phyloP scores from a whole-genome alignment of 2,329 filamentous ascomycete genomes.

The Ciborinia camelliae region DNA sequence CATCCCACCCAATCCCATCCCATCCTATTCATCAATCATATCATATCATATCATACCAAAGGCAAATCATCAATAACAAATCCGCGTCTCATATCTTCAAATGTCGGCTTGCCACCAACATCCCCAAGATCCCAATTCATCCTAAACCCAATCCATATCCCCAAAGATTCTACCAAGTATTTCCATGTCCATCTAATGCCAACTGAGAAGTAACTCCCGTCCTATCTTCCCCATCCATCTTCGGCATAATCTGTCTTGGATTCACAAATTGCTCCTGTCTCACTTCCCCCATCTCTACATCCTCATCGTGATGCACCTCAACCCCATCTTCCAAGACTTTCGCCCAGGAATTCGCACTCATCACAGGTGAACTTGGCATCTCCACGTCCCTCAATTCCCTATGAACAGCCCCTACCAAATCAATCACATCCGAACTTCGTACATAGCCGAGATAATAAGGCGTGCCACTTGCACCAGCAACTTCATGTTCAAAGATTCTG shows the following conservation, averaged over 20 bases:
- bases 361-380: constrained; percentile 13
- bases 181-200: constrained; percentile 22
- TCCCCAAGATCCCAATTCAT: neutral
- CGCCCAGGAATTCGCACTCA: constrained; percentile 12
- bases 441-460: constrained; percentile 84
- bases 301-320: constrained; percentile 17
- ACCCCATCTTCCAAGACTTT: constrained; percentile 18
- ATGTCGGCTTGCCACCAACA: neutral
- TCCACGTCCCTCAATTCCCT: constrained; percentile 39
- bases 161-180: neutral
- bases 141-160: neutral
- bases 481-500: constrained; percentile 66
- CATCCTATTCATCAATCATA: constrained; percentile 7
- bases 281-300: constrained; percentile 12
- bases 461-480: constrained; percentile 60
- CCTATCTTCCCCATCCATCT: constrained; percentile 18
- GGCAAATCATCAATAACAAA: neutral
- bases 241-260: constrained; percentile 29
- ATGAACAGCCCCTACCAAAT: constrained; percentile 56
- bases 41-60: neutral
- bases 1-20: constrained; percentile 1
- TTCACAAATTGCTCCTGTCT: constrained; percentile 29
- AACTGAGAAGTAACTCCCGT: neutral
- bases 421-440: constrained; percentile 59
- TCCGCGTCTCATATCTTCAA: neutral